phyloP scores from a whole-genome alignment of 1,284 basidiomycete genomes.

The Pseudozyma thailandica region DNA sequence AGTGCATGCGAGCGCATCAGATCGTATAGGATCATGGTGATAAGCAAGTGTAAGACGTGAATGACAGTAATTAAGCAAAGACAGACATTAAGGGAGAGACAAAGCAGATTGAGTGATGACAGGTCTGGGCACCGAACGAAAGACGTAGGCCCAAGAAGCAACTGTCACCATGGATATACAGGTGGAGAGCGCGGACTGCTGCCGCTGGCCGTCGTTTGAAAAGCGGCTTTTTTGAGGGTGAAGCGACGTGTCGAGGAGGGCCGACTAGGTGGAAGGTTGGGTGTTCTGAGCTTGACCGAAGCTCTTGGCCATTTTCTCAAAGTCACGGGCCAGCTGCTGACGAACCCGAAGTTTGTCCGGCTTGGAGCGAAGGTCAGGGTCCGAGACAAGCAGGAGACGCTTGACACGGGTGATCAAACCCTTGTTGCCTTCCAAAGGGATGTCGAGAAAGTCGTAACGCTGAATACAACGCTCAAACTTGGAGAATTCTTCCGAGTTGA shows the following conservation, averaged over 20 bases:
- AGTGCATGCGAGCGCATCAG: not conserved
- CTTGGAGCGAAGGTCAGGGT: conserved; percentile 47
- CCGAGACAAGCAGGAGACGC: conserved; percentile 54
- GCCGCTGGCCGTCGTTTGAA: not conserved
- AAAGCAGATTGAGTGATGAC: no score
- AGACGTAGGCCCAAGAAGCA: not conserved
- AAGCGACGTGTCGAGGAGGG: not conserved
- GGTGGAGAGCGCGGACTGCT: not conserved
- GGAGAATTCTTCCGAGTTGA: conserved; percentile 46
- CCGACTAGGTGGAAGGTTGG: conserved; percentile 1
- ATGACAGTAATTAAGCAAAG: not conserved
- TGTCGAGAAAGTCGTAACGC: conserved; percentile 61
- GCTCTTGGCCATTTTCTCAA: conserved; percentile 56
- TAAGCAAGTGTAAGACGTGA: not conserved
- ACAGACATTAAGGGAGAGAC: not conserved
- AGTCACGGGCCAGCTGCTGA: conserved; percentile 58
- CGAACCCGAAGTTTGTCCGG: conserved; percentile 49
- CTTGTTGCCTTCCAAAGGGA: conserved; percentile 56
- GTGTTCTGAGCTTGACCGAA: conserved; percentile 25
- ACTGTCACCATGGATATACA: not conserved
- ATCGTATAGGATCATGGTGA: not conserved
- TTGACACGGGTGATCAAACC: conserved; percentile 62
- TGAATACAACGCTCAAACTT: conserved; percentile 61
- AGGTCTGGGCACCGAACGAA: conserved; percentile 2
- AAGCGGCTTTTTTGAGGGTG: not conserved